Evolutionary conservation across 306 rosid species (phyloP).

Genomic region (Malus orientalis): DNA sequence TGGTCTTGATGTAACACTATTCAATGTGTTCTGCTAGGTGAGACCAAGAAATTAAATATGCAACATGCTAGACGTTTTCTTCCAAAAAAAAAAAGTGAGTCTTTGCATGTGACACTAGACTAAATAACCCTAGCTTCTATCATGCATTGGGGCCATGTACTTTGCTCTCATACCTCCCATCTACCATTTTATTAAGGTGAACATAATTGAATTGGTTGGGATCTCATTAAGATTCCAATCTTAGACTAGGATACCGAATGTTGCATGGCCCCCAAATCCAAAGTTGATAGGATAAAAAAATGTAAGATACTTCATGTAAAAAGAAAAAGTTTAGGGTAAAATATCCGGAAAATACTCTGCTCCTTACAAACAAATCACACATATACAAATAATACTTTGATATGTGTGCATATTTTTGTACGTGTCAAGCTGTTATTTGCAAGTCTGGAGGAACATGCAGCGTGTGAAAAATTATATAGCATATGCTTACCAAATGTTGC

Average conservation of each 20-base stretch:
- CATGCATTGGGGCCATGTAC: not conserved
- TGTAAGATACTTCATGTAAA: not conserved
- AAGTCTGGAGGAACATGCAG: fast-evolving
- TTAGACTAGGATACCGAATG: not conserved
- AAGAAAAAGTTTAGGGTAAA: not conserved
- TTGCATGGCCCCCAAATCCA: not conserved
- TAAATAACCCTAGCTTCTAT: not conserved
- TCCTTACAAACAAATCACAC: not conserved
- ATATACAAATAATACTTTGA: no score
- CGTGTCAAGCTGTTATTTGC: fast-evolving
- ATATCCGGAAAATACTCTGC: not conserved
- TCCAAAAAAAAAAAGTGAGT: not conserved
- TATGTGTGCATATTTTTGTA: no score
- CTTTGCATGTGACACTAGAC: not conserved
- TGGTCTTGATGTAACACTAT: not conserved
- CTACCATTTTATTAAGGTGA: not conserved
- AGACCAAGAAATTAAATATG: not conserved
- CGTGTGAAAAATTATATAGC: not conserved
- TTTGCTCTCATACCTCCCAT: not conserved
- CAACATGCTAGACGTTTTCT: not conserved
- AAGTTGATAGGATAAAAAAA: not conserved
- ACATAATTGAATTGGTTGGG: not conserved
- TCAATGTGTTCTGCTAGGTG: not conserved
- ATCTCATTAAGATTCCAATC: not conserved
- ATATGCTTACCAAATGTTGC: conserved; percentile 69